phyloP scores from a whole-genome alignment of 2,329 filamentous ascomycete genomes.

The Colletotrichum sp. region DNA sequence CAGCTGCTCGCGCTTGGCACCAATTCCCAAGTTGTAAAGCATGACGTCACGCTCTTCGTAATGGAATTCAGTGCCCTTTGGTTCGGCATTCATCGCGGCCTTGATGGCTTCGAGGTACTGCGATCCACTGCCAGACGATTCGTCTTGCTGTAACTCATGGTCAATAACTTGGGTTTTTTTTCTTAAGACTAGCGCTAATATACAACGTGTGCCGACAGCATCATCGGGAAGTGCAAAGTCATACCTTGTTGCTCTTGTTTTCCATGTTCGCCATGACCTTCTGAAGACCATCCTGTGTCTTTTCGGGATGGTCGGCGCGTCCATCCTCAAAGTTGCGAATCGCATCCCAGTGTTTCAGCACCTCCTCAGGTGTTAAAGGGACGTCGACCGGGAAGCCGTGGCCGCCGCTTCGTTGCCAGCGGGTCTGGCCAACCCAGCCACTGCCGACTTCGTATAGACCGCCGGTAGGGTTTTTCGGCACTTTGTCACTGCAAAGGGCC shows the following conservation, averaged over 20 bases:
- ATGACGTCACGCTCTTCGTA: slow-evolving; percentile 89
- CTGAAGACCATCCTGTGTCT: slow-evolving; percentile 76
- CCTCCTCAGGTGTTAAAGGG: slow-evolving; percentile 81
- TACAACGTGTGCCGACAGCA: slow-evolving; percentile 4
- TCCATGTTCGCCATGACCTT: slow-evolving; percentile 83
- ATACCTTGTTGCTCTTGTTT: slow-evolving; percentile 73
- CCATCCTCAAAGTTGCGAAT: slow-evolving; percentile 89
- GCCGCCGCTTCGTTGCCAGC: slow-evolving; percentile 92
- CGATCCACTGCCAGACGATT: slow-evolving; percentile 25
- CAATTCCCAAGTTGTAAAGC: slow-evolving; percentile 94
- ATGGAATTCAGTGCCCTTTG: slow-evolving; percentile 74
- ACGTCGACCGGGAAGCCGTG: slow-evolving; percentile 91
- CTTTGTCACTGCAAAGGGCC: slow-evolving; percentile 83
- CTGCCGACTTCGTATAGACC: slow-evolving; percentile 93
- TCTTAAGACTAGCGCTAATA: slow-evolving; percentile 26
- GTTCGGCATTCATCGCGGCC: slow-evolving; percentile 73
- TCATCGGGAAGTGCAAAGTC: slow-evolving; percentile 32
- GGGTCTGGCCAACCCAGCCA: slow-evolving; percentile 89
- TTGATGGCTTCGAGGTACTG: slow-evolving; percentile 78
- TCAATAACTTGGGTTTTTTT: slow-evolving; percentile 12
- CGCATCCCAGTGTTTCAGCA: slow-evolving; percentile 75
- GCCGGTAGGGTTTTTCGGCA: slow-evolving; percentile 82
- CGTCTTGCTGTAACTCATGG: slow-evolving; percentile 22
- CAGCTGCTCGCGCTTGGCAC: slow-evolving; percentile 88
- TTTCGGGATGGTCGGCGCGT: slow-evolving; percentile 84